A percentile compares a stretch with the other conserved stretches of the same genome.
Evolutionary conservation across 768 basidiomycete species (phyloP).

Genomic region (Kwoniella mangroviensis): DNA sequence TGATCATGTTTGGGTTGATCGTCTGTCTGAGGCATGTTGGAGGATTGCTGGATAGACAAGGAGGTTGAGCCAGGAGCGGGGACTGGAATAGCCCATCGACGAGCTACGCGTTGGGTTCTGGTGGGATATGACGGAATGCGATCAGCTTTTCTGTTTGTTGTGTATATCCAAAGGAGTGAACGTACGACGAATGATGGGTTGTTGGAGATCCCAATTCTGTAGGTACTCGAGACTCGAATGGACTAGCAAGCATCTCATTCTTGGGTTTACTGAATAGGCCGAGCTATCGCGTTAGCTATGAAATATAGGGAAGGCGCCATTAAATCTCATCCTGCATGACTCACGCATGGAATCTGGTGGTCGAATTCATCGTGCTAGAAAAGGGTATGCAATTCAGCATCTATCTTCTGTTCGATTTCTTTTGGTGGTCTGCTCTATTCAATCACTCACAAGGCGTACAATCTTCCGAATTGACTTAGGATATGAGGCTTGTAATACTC

Average conservation of each 20-base stretch:
- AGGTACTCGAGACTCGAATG: conserved; percentile 50
- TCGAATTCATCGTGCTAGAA: conserved; percentile 57
- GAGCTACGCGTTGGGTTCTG: conserved; percentile 29
- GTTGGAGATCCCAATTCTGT: conserved; percentile 26
- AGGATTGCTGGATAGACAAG: conserved; percentile 2
- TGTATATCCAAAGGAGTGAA: neutral
- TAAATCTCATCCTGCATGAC: neutral
- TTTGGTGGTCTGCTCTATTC: neutral
- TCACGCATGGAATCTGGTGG: conserved; percentile 47
- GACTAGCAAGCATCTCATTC: conserved; percentile 41
- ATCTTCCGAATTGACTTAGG: conserved; percentile 54
- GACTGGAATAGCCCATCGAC: conserved; percentile 28
- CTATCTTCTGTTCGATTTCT: neutral
- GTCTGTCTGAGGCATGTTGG: neutral
- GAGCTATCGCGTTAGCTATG: neutral
- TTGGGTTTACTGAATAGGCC: conserved; percentile 32
- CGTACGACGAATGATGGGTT: conserved; percentile 20
- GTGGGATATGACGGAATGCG: neutral
- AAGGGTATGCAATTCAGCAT: neutral
- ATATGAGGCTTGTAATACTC: conserved; percentile 71
- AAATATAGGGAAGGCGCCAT: neutral
- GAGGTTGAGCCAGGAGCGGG: conserved; percentile 24
- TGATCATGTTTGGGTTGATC: conserved; percentile 15
- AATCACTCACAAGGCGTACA: conserved; percentile 53
- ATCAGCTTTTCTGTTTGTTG: too few species aligned